Evolutionary conservation across 768 basidiomycete species (phyloP), one percentile per base, ranked within the genome.

Genomic region (Podaxis mareebaensis): DNA sequence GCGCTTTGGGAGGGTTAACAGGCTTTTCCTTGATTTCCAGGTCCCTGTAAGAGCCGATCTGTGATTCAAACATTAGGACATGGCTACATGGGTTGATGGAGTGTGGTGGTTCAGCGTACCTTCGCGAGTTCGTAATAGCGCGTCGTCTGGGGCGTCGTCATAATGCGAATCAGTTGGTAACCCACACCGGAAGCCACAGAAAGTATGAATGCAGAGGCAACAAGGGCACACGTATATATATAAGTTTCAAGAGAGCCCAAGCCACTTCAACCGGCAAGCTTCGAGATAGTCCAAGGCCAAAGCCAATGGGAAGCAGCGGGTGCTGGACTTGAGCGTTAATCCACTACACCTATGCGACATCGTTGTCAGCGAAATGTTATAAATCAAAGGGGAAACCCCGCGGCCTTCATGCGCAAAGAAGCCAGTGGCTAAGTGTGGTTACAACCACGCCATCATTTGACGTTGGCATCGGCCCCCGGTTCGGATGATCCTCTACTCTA

Each of bases 1-100:
- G 76, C 1, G 82, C 70, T 55, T 75, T 79, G 2, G 78, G 81
- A 53, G 73, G 66, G 7, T 61, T 57, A 20, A 77, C 51, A 3
- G 68, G 65, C 5, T 67, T 68, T 22, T 77, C 68, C 30, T 71
- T 68, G n/a, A 76, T 57, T 20, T 60, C 64, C 24, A 73, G 61
- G 42, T 70, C 68, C 11, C 66, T 66, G 57, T 69, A 69, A 6
- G 67, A 61, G 53, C 69, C 69, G 17, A 70, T 64, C 68, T 73
- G 53, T 20, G 22, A 10, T 10, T 24, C 11, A 15, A 38, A 22
- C 17, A 39, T 39, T 11, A 56, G 12, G 12, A 13, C 15, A 36
- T 39, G 20, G n/a, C 20, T 3, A 22, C 7, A 7, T 22, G 22
- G 22, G 6, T 4, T 2, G 49, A 28, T 6, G 8, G 33, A 39